Base-by-base conservation (phyloP, 2,329 filamentous ascomycete species). In the Trichoderma gracile region DNA sequence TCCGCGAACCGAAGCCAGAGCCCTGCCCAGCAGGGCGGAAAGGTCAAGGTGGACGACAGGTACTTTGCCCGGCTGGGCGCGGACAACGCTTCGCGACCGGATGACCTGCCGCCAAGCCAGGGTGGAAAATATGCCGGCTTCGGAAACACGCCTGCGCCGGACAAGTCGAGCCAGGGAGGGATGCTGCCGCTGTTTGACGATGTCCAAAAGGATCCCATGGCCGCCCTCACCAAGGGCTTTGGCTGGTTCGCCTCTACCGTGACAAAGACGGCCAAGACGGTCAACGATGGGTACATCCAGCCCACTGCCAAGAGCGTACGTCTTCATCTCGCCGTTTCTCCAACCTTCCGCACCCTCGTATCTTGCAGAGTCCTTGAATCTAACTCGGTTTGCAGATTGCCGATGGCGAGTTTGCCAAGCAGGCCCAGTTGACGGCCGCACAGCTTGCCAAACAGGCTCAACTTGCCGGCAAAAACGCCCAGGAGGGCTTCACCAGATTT, bases 71-170 rank as follows among this genome's bases (percentile, higher is more conserved):
- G 84, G 43, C 84, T 97, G 76, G 94, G 94, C 5, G 86, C 85
- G 27, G 91, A 92, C 67, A 99, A 99, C 74, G 91, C 93, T 5
- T 80, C 82, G 45, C 82, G 95, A 66, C 82, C 91, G 7, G 92
- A 89, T 0, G 82, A 86, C 71, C 71, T 98, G 59, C 89, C 92
- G 33, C 95, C 95, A 0, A 94, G 84, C 66, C 94, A 97, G 76
- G 95, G 95, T 66, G 95, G 95, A 12, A 97, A 96, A 77, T 99
- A 92, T 74, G 84, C 81, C 12, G 95, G 95, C 0, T 99, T 99
- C 76, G 95, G 95, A 42, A 96, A 89, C 74, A 87, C 88, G 56
- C 85, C 90, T 27, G 82, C 81, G 61, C 81, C 86, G 19, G 76
- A 80, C 58, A 77, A 81, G 61, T 76, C 76, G 40, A 76, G 75